Conservation (phyloP, 176 grass and related monocot species). For the Carex myosuroides region DNA sequence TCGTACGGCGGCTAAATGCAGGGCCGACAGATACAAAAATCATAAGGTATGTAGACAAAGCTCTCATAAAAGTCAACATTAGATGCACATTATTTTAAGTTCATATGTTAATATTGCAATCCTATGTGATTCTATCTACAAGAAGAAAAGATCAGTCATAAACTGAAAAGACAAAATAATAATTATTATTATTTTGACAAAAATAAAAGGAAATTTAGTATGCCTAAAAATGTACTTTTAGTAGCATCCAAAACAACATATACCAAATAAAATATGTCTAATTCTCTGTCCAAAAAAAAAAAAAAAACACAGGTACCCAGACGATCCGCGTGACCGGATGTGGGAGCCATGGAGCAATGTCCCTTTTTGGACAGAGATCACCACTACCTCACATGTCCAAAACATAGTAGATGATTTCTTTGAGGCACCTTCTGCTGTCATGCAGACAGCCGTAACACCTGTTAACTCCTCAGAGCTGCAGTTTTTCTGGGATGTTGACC, state of each 20-base stretch:
- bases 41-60: slow-evolving; percentile 25
- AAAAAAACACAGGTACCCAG: slow-evolving; percentile 22
- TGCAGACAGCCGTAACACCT: slow-evolving; percentile 24
- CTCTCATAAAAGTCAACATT: neutral
- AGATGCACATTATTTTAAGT: neutral
- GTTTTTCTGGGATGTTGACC: neutral
- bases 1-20: neutral
- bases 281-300: neutral
- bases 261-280: neutral
- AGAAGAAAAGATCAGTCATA: neutral
- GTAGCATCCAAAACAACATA: neutral
- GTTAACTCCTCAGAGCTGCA: slow-evolving; percentile 18
- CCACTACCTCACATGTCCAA: slow-evolving; percentile 11
- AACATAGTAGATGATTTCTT: neutral
- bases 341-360: slow-evolving; percentile 29
- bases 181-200: too few relatives aligned
- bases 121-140: neutral
- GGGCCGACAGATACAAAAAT: slow-evolving; percentile 7
- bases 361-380: slow-evolving; percentile 15
- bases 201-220: neutral
- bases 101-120: neutral
- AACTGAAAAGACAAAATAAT: neutral
- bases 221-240: neutral
- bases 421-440: slow-evolving; percentile 19
- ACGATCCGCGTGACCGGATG: slow-evolving; percentile 22